Conservation (phyloP, 78 protist species). For the Dictyostelium brefeldianum region DNA sequence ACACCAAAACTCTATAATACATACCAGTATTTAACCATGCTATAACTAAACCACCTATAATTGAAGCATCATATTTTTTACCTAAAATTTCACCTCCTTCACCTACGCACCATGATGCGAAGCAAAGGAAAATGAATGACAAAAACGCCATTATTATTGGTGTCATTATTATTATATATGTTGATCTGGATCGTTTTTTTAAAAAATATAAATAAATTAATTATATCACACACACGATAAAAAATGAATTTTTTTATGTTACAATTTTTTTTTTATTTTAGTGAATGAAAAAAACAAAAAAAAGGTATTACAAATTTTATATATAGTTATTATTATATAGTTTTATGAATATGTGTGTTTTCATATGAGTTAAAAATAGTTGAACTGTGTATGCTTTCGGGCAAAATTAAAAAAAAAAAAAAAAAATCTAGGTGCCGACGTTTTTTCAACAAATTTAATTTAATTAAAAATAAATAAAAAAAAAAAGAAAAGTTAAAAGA, state of each 20-base stretch:
- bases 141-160: constrained; percentile 7
- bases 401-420: too few relatives aligned
- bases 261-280: background rate
- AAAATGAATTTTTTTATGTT: background rate
- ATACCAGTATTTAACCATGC: constrained; percentile 90
- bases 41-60: constrained; percentile 87
- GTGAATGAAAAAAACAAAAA: background rate
- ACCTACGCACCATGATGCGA: constrained; percentile 86
- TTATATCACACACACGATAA: background rate
- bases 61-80: constrained; percentile 86
- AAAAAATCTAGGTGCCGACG: too few relatives aligned
- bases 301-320: background rate
- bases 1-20: too few relatives aligned
- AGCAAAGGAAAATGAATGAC: constrained; percentile 56
- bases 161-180: constrained; percentile 2
- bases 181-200: background rate
- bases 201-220: too few relatives aligned
- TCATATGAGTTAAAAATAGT: too few relatives aligned
- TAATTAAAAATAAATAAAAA: background rate
- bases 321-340: background rate
- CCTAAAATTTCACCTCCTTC: constrained; percentile 92
- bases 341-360: too few relatives aligned
- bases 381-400: too few relatives aligned
- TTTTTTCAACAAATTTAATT: too few relatives aligned
- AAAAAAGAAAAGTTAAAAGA: background rate